Evolutionary conservation across 2,329 filamentous ascomycete species (phyloP), one percentile per base, ranked within the genome.

Genomic region (Nakataea oryzae): DNA sequence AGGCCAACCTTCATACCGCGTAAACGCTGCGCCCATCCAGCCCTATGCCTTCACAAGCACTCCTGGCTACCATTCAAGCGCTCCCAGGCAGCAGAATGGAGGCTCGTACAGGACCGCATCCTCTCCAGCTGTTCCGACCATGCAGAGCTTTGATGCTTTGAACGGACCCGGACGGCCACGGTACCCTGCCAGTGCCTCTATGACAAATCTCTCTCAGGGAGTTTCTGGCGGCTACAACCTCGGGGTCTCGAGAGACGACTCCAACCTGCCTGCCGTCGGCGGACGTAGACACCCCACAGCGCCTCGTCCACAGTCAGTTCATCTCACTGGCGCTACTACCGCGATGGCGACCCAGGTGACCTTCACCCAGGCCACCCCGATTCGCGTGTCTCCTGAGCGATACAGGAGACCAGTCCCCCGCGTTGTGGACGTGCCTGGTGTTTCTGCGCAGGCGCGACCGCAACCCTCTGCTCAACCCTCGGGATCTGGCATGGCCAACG

Each of bases 1-100:
- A 58, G 69, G 73, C 50, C 75, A 77, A 54, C 71, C 76, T 55
- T 78, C 74, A 62, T 88, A 85, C 72, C 84, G 81, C 69, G 79
- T 79, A 64, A 81, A 76, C 66, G 76, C 80, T 41, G 78, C 78
- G 28, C 84, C 87, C 17, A 84, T 90, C 65, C 88, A 91, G 70
- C 88, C 89, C 11, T 93, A 92, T 74, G 87, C 88, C 55, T 92
- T 92, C 71, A 88, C 85, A 3, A 82, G 79, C 68, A 88, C 87
- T n/a, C 87, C 88, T 28, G 86, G 80, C 65, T 74, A 90, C 67
- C 81, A 83, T 64, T 82, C 79, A 64, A 74, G 74, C 57, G 75
- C 77, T 65, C 76, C 81, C 66, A 82, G 84, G 76, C 79, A 82
- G 65, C 78, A 79, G 55, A 74, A 58, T 17, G 50, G 76, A 54